phyloP scores from a whole-genome alignment of 2,329 filamentous ascomycete genomes.

The Paracorniculantispora psalliotae region DNA sequence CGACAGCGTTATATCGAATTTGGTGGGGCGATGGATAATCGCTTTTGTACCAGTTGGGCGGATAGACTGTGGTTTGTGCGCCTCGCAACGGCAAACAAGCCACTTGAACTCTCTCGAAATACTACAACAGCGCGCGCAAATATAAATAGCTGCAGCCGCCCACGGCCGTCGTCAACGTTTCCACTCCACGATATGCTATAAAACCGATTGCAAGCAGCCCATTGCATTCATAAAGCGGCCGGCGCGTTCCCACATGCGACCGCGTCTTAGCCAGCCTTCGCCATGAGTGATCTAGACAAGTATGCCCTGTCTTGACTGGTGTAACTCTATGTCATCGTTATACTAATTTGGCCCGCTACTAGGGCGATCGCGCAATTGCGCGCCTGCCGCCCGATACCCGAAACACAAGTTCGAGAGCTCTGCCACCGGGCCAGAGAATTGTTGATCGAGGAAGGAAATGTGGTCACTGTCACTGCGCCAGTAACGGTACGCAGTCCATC shows the following conservation, averaged over 20 bases:
- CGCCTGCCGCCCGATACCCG: constrained; percentile 92
- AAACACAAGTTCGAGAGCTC: constrained; percentile 89
- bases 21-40: constrained; percentile 10
- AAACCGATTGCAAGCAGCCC: background rate
- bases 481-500: constrained; percentile 64
- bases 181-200: background rate
- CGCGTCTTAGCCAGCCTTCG: constrained; percentile 16
- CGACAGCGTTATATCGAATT: background rate
- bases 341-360: background rate
- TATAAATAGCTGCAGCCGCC: background rate
- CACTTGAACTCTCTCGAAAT: background rate
- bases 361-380: constrained; percentile 94
- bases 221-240: constrained; percentile 16
- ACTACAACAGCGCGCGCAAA: background rate
- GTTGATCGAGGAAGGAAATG: constrained; percentile 94
- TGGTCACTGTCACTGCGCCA: constrained; percentile 89
- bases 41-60: background rate
- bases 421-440: constrained; percentile 97
- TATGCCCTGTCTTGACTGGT: constrained; percentile 37
- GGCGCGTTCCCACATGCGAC: constrained; percentile 20
- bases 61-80: constrained; percentile 2
- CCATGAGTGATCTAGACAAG: constrained; percentile 94
- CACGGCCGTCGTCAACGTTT: background rate
- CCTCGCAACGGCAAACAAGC: background rate
- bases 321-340: background rate